These are phyloP conservation scores for Candida sp. DNA, from an alignment of 1,139 yeast species.

Conservation along the genomic window DNA sequence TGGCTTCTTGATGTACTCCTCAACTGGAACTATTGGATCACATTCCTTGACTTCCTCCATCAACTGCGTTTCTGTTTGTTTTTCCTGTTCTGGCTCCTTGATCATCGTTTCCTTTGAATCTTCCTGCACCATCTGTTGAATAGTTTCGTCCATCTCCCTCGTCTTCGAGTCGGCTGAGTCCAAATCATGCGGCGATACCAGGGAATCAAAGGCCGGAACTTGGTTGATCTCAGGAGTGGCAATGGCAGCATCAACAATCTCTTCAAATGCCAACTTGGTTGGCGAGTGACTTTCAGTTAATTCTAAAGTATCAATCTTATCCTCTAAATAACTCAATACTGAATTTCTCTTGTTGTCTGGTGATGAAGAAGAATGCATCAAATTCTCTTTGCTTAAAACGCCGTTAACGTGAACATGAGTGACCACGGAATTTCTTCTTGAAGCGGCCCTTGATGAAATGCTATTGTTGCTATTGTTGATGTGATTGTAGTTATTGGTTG, in stretches of 20 bases:
- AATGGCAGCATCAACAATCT: conserved; percentile 4
- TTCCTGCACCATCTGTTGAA: conserved; percentile 6
- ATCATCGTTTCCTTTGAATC: conserved; percentile 9
- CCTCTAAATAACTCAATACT: conserved; percentile 50
- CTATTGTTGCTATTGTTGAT: background rate
- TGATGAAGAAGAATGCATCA: conserved; percentile 7
- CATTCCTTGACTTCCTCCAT: conserved; percentile 6
- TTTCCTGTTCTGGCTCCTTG: conserved; percentile 3
- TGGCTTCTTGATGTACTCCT: conserved; percentile 15
- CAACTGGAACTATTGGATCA: conserved; percentile 15
- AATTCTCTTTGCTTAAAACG: conserved; percentile 41
- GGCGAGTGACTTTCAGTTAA: conserved; percentile 25
- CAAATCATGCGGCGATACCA: background rate
- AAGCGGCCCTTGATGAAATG: conserved; percentile 8
- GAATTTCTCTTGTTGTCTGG: conserved; percentile 40
- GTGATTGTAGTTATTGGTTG: background rate
- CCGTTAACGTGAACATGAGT: conserved; percentile 54
- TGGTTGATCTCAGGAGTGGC: conserved; percentile 36
- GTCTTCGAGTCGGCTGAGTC: background rate
- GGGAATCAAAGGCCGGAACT: conserved; percentile 29
- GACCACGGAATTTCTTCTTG: conserved; percentile 48
- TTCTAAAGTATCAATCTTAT: conserved; percentile 49
- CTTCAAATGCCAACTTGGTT: conserved; percentile 8
- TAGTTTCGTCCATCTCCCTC: conserved; percentile 7
- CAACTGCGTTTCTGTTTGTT: conserved; percentile 4